Percentiles rank a stretch among this genome's conserved stretches.
phyloP scores from a whole-genome alignment of 208 protist species.

The Entamoeba dispar region DNA sequence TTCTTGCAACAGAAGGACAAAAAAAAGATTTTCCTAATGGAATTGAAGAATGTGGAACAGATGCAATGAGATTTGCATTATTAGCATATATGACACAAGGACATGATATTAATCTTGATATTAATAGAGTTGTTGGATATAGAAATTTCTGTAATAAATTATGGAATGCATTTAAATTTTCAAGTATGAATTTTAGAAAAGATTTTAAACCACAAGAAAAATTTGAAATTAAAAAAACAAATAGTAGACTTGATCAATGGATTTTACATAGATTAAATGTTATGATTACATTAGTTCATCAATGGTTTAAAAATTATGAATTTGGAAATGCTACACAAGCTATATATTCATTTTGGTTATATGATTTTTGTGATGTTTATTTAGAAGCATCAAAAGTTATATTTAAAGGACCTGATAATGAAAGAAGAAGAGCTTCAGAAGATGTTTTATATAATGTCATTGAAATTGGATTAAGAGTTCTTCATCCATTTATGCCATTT shows the following conservation, averaged over 20 bases:
- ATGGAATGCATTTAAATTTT: constrained; percentile 63
- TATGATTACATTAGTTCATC: constrained; percentile 47
- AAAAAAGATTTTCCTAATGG: constrained; percentile 39
- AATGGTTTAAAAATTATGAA: constrained; percentile 54
- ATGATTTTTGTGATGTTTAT: constrained; percentile 91
- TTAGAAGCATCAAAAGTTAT: constrained; percentile 30
- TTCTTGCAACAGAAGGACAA: background rate
- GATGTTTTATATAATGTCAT: background rate
- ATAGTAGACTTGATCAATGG: constrained; percentile 50
- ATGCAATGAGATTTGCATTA: constrained; percentile 93
- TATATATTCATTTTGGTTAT: constrained; percentile 77
- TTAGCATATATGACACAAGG: constrained; percentile 64
- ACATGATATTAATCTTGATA: constrained; percentile 79
- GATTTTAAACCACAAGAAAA: background rate
- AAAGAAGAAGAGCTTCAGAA: background rate
- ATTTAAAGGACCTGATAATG: background rate
- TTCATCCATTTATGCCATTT: constrained; percentile 98
- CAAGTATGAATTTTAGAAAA: constrained; percentile 32
- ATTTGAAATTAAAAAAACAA: background rate
- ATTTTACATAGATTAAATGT: constrained; percentile 67
- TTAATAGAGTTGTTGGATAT: constrained; percentile 70
- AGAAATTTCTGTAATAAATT: constrained; percentile 32
- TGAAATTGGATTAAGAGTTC: constrained; percentile 35
- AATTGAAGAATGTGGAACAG: constrained; percentile 79
- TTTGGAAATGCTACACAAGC: constrained; percentile 62